Evolutionary conservation across 495 filamentous ascomycete genomes (phyloP).

Genomic region (Ascodesmis nigricans): DNA sequence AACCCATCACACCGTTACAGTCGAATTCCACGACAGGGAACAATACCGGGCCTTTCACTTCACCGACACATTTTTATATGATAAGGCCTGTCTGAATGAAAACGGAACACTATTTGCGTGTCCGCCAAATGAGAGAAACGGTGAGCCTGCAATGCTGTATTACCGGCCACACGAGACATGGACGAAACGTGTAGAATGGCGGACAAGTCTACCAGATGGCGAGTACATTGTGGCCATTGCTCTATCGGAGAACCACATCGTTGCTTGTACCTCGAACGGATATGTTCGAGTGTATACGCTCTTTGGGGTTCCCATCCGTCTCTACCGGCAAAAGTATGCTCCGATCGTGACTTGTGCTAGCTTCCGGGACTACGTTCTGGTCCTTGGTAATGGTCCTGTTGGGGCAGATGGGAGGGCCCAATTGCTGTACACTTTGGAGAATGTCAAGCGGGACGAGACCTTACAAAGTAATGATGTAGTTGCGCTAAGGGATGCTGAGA

Average conservation of each 20-base stretch:
- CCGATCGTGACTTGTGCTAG: slow-evolving; percentile 80
- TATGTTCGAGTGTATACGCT: slow-evolving; percentile 86
- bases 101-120: slow-evolving; percentile 74
- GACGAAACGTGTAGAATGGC: slow-evolving; percentile 80
- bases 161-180: slow-evolving; percentile 95
- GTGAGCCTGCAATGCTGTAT: slow-evolving; percentile 75
- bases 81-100: slow-evolving; percentile 78
- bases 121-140: slow-evolving; percentile 39
- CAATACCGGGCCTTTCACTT: slow-evolving; percentile 89
- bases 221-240: slow-evolving; percentile 71
- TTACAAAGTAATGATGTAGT: slow-evolving; percentile 83
- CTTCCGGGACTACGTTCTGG: slow-evolving; percentile 84
- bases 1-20: slow-evolving; percentile 80
- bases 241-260: slow-evolving; percentile 75
- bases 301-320: slow-evolving; percentile 67
- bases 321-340: slow-evolving; percentile 73
- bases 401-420: slow-evolving; percentile 49
- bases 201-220: slow-evolving; percentile 55
- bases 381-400: slow-evolving; percentile 76
- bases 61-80: slow-evolving; percentile 83
- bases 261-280: slow-evolving; percentile 59
- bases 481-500: slow-evolving; percentile 48
- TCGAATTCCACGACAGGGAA: slow-evolving; percentile 91
- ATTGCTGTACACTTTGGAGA: slow-evolving; percentile 73
- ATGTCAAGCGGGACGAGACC: slow-evolving; percentile 78